Base-by-base conservation (phyloP, 2,329 filamentous ascomycete species). In the Neofusicoccum kwambonambiense region DNA sequence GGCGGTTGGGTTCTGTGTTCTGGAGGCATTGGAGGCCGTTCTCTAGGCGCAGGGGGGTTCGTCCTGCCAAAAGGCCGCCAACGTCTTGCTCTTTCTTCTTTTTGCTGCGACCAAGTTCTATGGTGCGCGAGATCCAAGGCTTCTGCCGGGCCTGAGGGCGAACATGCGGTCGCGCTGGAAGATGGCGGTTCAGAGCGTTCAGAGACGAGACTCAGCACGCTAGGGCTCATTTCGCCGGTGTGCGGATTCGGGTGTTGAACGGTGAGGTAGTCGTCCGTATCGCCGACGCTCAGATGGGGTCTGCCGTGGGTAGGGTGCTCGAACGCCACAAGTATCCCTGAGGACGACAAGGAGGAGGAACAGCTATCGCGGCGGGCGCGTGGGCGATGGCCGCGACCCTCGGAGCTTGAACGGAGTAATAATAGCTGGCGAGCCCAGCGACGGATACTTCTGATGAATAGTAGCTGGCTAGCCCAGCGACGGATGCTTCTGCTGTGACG, bases 241-340 rank as follows among this genome's bases (percentile, higher is more conserved):
- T 62, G 64, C 7, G 64, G 64, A 47, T 65, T 65, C 8, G 64
- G 56, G 22, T 60, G 49, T 17, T 62, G 54, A 7, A 65, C 64
- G 15, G 56, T 62, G 42, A 65, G 19, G 41, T 22, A 65, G 56
- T 65, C 64, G 37, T 50, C 64, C 17, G 64, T 62, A 39, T 65
- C 47, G 27, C 57, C 27, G 17, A 65, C 41, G 17, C 45, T 35
- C 11, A 54, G 41, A 15, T 44, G 31, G 4, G 45, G 41, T 34
- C 44, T 60, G 12, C 49, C 45, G 15, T 62, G 35, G 7, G 50
- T 52, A 39, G 63, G 63, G 22, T 65, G 63, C 44, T 61, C 63
- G 44, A 50, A 65, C 5, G 35, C 35, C 11, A 34, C 44, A 4
- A 37, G 31, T 15, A 5, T 31, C 27, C 56, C 27, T 15, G 39